Conservation (phyloP, 345 rosid genomes). For the Geranium rotundifolium region DNA sequence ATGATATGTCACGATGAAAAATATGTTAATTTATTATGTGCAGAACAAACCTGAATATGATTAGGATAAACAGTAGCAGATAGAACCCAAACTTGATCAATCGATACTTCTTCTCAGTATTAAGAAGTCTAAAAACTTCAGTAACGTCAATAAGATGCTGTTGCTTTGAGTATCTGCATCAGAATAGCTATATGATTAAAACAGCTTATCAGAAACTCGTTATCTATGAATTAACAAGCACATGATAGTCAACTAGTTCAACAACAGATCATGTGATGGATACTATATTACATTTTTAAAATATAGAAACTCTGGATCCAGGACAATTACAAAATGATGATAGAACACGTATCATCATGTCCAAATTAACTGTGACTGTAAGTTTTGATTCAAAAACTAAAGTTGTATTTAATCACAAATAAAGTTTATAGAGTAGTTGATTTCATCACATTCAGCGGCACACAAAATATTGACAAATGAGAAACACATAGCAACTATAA, state of each 20-base stretch:
- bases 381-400: no score
- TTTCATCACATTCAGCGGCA: background rate
- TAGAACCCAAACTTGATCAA: conserved; percentile 60
- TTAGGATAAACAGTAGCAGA: conserved; percentile 44
- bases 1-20: background rate
- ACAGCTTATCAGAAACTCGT: background rate
- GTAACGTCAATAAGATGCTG: conserved; percentile 81
- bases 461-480: background rate
- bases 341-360: no score
- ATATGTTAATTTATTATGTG: background rate
- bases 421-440: background rate
- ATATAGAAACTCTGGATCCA: no score
- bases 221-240: no score
- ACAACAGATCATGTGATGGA: no score
- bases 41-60: conserved; percentile 55
- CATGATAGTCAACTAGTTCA: no score
- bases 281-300: no score
- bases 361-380: no score
- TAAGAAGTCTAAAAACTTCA: conserved; percentile 71
- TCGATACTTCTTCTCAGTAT: conserved; percentile 50
- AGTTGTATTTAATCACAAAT: background rate
- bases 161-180: conserved; percentile 42
- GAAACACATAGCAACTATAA: background rate
- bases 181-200: conserved; percentile 3
- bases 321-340: no score